phyloP scores from a whole-genome alignment of 2,329 filamentous ascomycete genomes.

The Talaromyces sp. region DNA sequence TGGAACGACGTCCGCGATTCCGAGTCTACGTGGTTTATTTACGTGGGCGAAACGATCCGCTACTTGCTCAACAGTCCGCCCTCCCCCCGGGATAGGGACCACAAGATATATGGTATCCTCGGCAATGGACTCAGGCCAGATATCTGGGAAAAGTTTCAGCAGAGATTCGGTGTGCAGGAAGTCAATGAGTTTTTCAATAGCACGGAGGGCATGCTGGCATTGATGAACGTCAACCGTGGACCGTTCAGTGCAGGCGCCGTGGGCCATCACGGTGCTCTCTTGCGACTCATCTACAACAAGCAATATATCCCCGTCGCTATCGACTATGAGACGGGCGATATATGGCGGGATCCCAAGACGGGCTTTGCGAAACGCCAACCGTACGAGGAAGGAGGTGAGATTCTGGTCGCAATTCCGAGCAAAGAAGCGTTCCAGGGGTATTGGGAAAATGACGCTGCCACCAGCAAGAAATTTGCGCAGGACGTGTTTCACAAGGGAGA shows the following conservation, averaged over 20 bases:
- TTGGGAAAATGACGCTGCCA: conserved; percentile 64
- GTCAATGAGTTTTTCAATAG: conserved; percentile 75
- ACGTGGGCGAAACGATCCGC: conserved; percentile 72
- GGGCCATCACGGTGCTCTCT: conserved; percentile 65
- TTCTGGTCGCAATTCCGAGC: conserved; percentile 60
- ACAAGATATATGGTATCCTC: conserved; percentile 45
- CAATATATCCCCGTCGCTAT: conserved; percentile 63
- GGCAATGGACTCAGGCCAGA: conserved; percentile 56
- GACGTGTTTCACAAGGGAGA: conserved; percentile 66
- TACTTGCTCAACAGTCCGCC: conserved; percentile 66
- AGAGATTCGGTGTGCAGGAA: conserved; percentile 41
- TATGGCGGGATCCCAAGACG: conserved; percentile 62
- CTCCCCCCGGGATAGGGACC: conserved; percentile 43
- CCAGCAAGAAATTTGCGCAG: conserved; percentile 60
- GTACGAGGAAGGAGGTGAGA: conserved; percentile 70
- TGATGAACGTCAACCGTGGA: conserved; percentile 59
- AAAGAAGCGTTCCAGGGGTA: conserved; percentile 65
- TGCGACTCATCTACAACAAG: conserved; percentile 52
- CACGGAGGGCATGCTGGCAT: conserved; percentile 64
- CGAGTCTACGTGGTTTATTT: conserved; percentile 66
- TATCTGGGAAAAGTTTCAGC: conserved; percentile 60
- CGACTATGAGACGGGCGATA: conserved; percentile 64
- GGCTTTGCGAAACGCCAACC: conserved; percentile 62
- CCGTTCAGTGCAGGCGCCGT: conserved; percentile 63
- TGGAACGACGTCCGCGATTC: conserved; percentile 69